These are phyloP conservation scores for Collybia nuda DNA, from an alignment of 768 basidiomycete genomes.

Conservation along the genomic window DNA sequence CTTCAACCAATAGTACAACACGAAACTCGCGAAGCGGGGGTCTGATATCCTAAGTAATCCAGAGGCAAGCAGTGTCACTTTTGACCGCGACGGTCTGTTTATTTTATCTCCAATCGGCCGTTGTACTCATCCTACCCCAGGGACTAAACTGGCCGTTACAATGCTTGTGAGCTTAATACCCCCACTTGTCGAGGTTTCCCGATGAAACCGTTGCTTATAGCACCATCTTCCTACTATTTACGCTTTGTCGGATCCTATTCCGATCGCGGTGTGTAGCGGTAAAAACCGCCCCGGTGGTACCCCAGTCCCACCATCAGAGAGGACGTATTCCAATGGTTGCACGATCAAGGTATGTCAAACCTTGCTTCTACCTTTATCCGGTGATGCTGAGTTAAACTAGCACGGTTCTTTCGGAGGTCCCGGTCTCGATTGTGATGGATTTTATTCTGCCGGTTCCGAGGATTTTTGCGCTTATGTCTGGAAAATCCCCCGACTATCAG, in stretches of 20 bases:
- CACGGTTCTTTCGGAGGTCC: slow-evolving; percentile 76
- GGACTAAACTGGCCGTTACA: slow-evolving; percentile 62
- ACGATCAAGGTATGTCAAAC: slow-evolving; percentile 70
- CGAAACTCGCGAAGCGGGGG: slow-evolving; percentile 40
- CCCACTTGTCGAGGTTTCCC: not conserved
- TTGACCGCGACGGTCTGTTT: slow-evolving; percentile 63
- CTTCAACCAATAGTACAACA: slow-evolving; percentile 34
- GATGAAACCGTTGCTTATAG: slow-evolving; percentile 29
- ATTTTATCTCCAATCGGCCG: too few relatives aligned
- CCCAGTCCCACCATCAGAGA: slow-evolving; percentile 40
- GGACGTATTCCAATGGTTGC: slow-evolving; percentile 68
- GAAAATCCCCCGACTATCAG: slow-evolving; percentile 58
- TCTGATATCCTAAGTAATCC: slow-evolving; percentile 48
- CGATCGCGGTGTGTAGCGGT: slow-evolving; percentile 69
- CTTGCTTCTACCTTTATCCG: not conserved
- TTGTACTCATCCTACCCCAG: slow-evolving; percentile 28
- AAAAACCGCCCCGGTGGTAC: slow-evolving; percentile 55
- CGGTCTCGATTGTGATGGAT: slow-evolving; percentile 48
- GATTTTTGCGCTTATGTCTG: slow-evolving; percentile 81
- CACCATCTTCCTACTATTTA: slow-evolving; percentile 74
- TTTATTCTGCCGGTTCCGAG: slow-evolving; percentile 79
- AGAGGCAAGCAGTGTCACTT: slow-evolving; percentile 66
- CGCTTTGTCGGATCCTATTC: slow-evolving; percentile 61
- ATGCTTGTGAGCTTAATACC: slow-evolving; percentile 52
- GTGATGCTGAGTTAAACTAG: slow-evolving; percentile 30